These are phyloP conservation scores for Colletotrichum sp. DNA, from an alignment of 2,329 filamentous ascomycete genomes.

Conservation along the genomic window DNA sequence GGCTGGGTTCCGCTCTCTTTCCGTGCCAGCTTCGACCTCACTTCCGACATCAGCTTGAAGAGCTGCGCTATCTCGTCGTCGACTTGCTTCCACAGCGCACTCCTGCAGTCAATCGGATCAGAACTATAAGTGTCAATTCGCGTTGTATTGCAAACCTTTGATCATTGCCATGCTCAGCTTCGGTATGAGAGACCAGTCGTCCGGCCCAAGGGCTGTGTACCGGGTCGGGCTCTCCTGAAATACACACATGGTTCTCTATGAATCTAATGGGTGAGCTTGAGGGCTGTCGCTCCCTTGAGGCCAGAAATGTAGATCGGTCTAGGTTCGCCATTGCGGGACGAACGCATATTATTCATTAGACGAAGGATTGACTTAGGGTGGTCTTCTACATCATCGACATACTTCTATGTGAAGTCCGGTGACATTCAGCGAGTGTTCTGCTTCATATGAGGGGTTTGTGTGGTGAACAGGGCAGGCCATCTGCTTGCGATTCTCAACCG, in stretches of 20 bases:
- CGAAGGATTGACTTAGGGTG: too few relatives aligned
- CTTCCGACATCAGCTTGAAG: constrained; percentile 18
- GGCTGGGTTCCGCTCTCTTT: background rate
- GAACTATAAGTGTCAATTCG: background rate
- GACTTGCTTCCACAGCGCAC: constrained; percentile 10
- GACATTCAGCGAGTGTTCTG: background rate
- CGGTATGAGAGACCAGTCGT: background rate
- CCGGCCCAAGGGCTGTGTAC: background rate
- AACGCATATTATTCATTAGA: too few relatives aligned
- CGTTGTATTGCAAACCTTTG: background rate
- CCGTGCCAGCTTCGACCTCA: background rate
- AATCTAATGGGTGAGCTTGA: background rate
- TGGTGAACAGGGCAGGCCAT: background rate
- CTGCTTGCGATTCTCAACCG: background rate
- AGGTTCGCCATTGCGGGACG: background rate
- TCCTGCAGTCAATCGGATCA: background rate
- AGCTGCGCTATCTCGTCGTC: constrained; percentile 12
- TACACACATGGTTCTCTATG: background rate
- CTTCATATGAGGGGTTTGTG: background rate
- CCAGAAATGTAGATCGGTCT: background rate
- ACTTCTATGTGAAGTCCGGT: background rate
- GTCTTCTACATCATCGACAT: background rate
- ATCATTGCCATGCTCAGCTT: background rate
- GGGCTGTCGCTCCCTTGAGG: background rate
- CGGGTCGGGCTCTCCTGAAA: background rate